Conservation (phyloP, 2,329 filamentous ascomycete genomes). For the Claviceps monticola region DNA sequence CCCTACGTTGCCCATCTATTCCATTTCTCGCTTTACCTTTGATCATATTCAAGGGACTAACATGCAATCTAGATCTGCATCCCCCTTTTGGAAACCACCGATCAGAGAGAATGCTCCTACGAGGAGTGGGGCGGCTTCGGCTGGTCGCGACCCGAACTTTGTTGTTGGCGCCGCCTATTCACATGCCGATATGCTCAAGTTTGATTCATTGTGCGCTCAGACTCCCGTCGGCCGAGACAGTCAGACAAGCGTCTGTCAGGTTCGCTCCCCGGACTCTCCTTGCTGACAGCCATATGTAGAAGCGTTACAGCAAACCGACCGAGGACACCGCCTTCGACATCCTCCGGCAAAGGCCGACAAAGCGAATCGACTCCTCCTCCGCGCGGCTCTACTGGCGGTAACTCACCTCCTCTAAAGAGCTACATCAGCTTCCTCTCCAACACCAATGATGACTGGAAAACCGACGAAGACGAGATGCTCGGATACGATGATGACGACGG, state of each 20-base stretch:
- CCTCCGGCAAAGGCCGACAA: constrained; percentile 33
- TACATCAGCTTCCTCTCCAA: constrained; percentile 74
- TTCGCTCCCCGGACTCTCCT: neutral
- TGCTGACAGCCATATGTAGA: constrained; percentile 22
- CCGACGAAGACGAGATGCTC: constrained; percentile 63
- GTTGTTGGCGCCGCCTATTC: constrained; percentile 94
- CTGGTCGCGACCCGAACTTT: constrained; percentile 47
- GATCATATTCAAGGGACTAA: constrained; percentile 14
- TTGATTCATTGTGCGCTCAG: constrained; percentile 56
- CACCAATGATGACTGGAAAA: constrained; percentile 70
- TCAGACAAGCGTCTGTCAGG: too few relatives aligned
- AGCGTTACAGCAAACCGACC: constrained; percentile 50
- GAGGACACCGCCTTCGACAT: constrained; percentile 58
- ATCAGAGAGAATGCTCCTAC: constrained; percentile 38
- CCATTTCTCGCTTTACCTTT: neutral
- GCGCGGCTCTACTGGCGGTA: constrained; percentile 34
- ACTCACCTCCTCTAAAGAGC: constrained; percentile 54
- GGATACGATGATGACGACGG: constrained; percentile 77
- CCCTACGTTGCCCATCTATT: neutral
- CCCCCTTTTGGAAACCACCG: constrained; percentile 74
- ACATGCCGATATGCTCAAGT: constrained; percentile 86
- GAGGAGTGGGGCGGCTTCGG: constrained; percentile 27
- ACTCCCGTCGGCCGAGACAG: neutral
- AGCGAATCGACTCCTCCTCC: constrained; percentile 43
- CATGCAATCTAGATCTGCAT: constrained; percentile 48